Base-by-base conservation (phyloP, 2,329 filamentous ascomycete genomes). In the Nannizziopsis barbatae region DNA sequence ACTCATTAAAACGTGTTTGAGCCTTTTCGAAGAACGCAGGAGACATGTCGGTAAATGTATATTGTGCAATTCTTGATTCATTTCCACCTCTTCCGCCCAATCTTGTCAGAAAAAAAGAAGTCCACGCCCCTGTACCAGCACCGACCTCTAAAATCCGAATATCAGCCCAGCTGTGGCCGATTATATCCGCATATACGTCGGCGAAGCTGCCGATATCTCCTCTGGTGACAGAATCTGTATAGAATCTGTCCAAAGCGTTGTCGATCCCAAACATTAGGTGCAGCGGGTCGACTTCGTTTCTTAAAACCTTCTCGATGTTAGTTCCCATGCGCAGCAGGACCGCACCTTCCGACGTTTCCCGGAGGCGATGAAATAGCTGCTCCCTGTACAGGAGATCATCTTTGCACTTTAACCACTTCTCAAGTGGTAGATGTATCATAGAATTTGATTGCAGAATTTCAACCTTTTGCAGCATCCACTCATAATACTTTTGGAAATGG, bases 1-100 rank as follows among this genome's bases (percentile, higher is more conserved):
- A 53, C 12, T 45, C 43, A 1, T 52, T 47, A 37, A 69, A 65
- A 1, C 50, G 46, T 33, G 60, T 57, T 12, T 55, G 50, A 1
- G 64, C 50, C 4, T 60, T 57, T 18, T 62, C 61, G 49, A 74
- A 71, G 56, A 71, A 72, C 9, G 61, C 65, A 3, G 59, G 45
- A 0, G 66, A 69, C 11, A 72, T 64, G 51, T 73, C 71, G 0
- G 72, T 73, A 55, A 65, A 74, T 1, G 39, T 31, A 41, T 47
- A 47, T 14, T 49, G 39, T 31, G 36, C 41, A 15, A 49, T 42
- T 10, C 22, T 37, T 17, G 18, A 33, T n/a, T 31, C 30, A 8
- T 32, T 27, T 3, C 31, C 22, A 11, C 37, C 20, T 15, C n/a
- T 17, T 33, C 9, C 14, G n/a, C 46, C 45, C 10, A 56, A 32